A percentile compares a stretch with the other conserved stretches of the same genome.
Conservation (phyloP, 768 basidiomycete species). For the Favolaschia claudopus region DNA sequence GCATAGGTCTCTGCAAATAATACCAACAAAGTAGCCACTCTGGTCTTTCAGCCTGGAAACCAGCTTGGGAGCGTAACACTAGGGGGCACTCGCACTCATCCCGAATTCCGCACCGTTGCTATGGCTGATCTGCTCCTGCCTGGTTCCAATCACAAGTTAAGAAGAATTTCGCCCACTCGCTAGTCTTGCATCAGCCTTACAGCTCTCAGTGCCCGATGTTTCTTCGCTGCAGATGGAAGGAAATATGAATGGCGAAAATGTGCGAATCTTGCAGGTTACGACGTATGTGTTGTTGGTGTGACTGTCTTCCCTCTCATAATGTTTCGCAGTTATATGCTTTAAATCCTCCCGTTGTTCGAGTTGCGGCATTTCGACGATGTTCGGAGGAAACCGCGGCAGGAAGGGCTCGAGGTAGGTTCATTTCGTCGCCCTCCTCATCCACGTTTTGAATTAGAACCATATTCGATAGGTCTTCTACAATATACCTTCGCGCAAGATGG, state of each 20-base stretch:
- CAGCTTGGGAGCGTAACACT: constrained; percentile 63
- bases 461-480: constrained; percentile 67
- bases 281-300: constrained; percentile 51
- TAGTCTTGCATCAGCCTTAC: constrained; percentile 10
- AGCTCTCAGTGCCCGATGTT: constrained; percentile 60
- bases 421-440: too few species aligned
- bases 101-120: constrained; percentile 42
- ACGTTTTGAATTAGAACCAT: too few species aligned
- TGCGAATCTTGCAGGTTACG: constrained; percentile 58
- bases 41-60: constrained; percentile 62
- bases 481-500: constrained; percentile 69
- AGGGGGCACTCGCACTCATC: constrained; percentile 57
- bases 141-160: constrained; percentile 60
- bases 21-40: constrained; percentile 55
- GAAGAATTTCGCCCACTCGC: constrained; percentile 21
- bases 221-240: constrained; percentile 62
- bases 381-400: constrained; percentile 65
- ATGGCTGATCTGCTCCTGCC: constrained; percentile 70
- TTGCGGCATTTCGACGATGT: constrained; percentile 67
- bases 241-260: constrained; percentile 73
- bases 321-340: constrained; percentile 51
- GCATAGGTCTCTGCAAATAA: constrained; percentile 53
- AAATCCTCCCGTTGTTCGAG: constrained; percentile 50
- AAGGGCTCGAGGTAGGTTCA: too few species aligned
- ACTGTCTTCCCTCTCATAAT: constrained; percentile 9